Base-by-base conservation (phyloP, 2,329 filamentous ascomycete species). In the Byssochlamys sp. region DNA sequence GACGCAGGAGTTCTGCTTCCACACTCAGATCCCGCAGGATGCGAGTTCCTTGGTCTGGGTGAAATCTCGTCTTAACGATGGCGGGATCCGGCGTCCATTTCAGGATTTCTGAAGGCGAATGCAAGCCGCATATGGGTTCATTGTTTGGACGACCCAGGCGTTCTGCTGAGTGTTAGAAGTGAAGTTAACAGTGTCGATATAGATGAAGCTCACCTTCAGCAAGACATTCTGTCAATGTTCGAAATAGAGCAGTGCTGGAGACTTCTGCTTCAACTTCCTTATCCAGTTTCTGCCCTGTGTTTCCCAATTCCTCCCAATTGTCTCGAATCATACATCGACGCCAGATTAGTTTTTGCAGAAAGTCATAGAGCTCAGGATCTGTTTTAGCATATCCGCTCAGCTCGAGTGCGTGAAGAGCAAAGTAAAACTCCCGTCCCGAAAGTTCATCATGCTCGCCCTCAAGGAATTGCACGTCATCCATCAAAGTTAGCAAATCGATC, bases 241-340 rank as follows among this genome's bases (percentile, higher is more conserved):
- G 78, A 68, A 85, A 91, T 4, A 90, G 77, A 28, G 85, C 79
- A 3, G 90, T 95, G 57, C 80, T 75, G 31, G 78, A 77, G 27
- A 95, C 73, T 19, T 82, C 77, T 28, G 81, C 78, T 55, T 85
- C 78, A 28, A 90, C 82, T 60, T 88, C 81, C 2, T 77, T 75
- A 66, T 95, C 91, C 57, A 84, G 84, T 68, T 89, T 87, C 59
- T 87, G 79, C 53, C 86, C 84, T 0, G 88, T 92, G 63, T 89
- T 84, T 67, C 94, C 92, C 68, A 95, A 82, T 58, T 77, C 79
- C 27, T 81, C 77, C 94, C 94, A 99, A 68, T 96, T 84, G 70
- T 96, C 91, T 54, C 86, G 84, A 63, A 92, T 81, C 66, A 88
- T 88, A 60, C 90, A 87, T 56, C 94, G 84, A 68, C 94, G 87